phyloP scores from a whole-genome alignment of 257 asterid species.

The Rhazya stricta region DNA sequence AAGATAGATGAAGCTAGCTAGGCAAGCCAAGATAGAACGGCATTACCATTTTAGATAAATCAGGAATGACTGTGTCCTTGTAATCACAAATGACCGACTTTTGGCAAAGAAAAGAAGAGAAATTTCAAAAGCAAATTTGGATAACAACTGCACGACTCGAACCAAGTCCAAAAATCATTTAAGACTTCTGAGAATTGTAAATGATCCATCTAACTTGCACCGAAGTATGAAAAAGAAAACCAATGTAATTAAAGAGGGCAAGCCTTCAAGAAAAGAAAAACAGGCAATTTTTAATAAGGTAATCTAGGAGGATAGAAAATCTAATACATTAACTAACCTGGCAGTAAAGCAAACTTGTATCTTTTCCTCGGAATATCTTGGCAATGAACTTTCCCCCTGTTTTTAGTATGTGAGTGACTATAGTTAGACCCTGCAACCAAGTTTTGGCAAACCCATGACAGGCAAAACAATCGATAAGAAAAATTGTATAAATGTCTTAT shows the following conservation, averaged over 20 bases:
- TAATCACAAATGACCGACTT: neutral
- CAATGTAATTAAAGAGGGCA: neutral
- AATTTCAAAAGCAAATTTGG: neutral
- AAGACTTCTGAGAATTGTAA: neutral
- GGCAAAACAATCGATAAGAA: conserved; percentile 1
- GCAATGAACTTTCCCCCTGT: conserved; percentile 89
- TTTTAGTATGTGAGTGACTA: conserved; percentile 92
- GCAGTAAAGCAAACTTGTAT: conserved; percentile 89
- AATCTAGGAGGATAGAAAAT: neutral
- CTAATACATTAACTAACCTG: conserved; percentile 46
- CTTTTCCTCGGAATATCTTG: conserved; percentile 95
- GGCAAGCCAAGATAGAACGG: neutral
- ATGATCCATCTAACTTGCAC: neutral
- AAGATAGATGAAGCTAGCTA: neutral
- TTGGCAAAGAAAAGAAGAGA: neutral
- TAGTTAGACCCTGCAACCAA: conserved; percentile 79
- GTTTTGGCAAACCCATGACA: conserved; percentile 24
- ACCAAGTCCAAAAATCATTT: neutral
- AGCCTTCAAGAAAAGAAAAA: neutral
- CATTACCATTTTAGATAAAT: no score
- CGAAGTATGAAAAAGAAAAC: neutral
- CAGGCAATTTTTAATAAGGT: neutral
- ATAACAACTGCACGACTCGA: neutral
- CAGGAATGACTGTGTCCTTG: neutral
- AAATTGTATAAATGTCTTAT: neutral